These are phyloP conservation scores for Phytophthora hybrid DNA, from an alignment of 352 stramenopile species.

Conservation along the genomic window DNA sequence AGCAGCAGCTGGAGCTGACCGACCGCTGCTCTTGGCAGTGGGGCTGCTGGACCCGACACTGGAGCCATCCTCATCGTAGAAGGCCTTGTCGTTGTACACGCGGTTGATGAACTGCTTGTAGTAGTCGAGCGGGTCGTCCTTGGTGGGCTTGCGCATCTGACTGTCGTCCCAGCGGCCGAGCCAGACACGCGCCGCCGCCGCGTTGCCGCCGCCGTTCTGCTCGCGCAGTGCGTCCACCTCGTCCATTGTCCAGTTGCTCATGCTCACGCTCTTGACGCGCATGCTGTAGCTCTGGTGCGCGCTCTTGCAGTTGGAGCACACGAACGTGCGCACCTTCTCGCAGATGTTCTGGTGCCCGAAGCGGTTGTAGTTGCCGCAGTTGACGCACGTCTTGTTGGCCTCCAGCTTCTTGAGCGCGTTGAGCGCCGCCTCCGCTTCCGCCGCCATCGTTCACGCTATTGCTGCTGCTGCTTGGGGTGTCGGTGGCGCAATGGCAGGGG, in stretches of 20 bases:
- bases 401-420: constrained; percentile 88
- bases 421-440: constrained; percentile 69
- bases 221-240: constrained; percentile 92
- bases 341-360: constrained; percentile 95
- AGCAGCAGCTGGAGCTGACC: background rate
- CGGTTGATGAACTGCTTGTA: constrained; percentile 89
- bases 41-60: constrained; percentile 10
- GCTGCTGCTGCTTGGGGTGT: constrained; percentile 6
- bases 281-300: constrained; percentile 95
- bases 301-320: constrained; percentile 96
- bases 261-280: constrained; percentile 96
- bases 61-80: constrained; percentile 65
- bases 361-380: constrained; percentile 87
- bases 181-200: constrained; percentile 86
- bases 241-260: constrained; percentile 93
- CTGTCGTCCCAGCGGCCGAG: constrained; percentile 81
- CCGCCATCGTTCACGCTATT: constrained; percentile 34
- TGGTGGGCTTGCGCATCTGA: constrained; percentile 73
- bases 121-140: constrained; percentile 83
- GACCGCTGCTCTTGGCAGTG: constrained; percentile 7
- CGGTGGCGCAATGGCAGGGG: constrained; percentile 20
- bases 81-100: constrained; percentile 85
- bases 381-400: constrained; percentile 86
- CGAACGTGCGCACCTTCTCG: constrained; percentile 93
- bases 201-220: constrained; percentile 90